Base-by-base conservation (phyloP, 352 stramenopile species). In the Pythium guiyangense region DNA sequence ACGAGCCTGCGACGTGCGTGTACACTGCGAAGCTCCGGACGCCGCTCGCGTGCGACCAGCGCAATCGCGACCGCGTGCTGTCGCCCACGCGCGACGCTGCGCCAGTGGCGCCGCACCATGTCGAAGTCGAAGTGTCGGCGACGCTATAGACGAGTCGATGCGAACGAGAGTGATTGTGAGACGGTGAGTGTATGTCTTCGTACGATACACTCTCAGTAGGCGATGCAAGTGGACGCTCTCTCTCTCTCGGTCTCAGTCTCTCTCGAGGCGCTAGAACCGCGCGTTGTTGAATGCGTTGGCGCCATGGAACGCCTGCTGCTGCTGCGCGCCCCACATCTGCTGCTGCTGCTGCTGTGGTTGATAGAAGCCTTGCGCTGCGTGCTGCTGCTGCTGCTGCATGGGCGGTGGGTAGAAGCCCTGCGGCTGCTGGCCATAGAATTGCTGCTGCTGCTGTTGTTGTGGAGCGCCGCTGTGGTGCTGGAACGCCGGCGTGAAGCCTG, bases 1-100 rank as follows among this genome's bases (percentile, higher is more conserved):
- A 93, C 37, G 89, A 97, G 68, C 89, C 86, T 6, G 81, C 71
- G 20, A 96, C 79, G 6, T 97, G 89, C 59, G 77, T 95, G 29
- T 97, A 97, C 72, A 71, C 64, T 20, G 86, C 82, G 15, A 90
- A 86, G 65, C 60, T 97, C 31, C 75, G 74, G 29, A 93, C 86
- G 4, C 87, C 88, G 17, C 67, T 86, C 31, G 86, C 79, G 6
- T 97, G 88, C 49, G 72, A 70, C 54, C 54, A 68, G 43, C 50
- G 52, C 8, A 61, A 77, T 52, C 71, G 66, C 17, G 57, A 74
- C 50, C 54, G 54, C 31, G 67, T 85, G 43, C 62, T 80, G 62
- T 69, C 62, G 17, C 57, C 69, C 22, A 62, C 64, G 47, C 47
- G 64, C 15, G 66, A 59, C 6, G 51, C 51, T 37, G 31, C 56